Base-by-base conservation (phyloP, 257 asterid genomes). In the Nicotiana sylvestris region DNA sequence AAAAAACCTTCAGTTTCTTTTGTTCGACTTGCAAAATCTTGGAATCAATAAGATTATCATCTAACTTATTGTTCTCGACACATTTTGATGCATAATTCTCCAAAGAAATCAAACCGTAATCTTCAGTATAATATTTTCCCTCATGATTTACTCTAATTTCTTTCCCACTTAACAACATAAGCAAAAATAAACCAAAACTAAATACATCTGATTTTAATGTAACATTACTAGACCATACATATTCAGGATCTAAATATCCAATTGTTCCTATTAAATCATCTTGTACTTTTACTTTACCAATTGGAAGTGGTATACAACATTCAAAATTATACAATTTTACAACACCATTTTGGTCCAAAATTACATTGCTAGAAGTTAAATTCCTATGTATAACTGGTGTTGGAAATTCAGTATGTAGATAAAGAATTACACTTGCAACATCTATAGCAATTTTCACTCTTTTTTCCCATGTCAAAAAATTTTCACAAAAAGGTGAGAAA, bases 291-390 rank as follows among this genome's bases (percentile, higher is more conserved):
- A 66, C 49, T 81, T 81, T 77, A 10, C 85, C 87, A 1, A 77
- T 35, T 37, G 82, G 85, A 30, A 81, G 65, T n/a, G 72, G 21
- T 29, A 78, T 64, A 49, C 74, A 83, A 2, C 81, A 55, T 18
- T 77, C 74, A 49, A 83, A 83, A 67, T 83, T 67, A 0, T 81
- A 51, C 27, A 84, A 53, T 76, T 84, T 84, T 4, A 83, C 87
- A 64, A 81, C 82, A 13, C 84, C 87, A 64, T n/a, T 11, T 35
- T 76, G 65, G 68, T 84, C 84, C 6, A 81, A 3, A 9, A 81
- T 53, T 32, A 81, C 49, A 9, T 84, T 84, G 1, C 9, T 18
- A 2, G 78, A 3, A 1, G 27, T n/a, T 17, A 84, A 35, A 84
- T 65, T 27, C 30, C 61, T 64, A 56, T 81, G 87, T 4, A 84